phyloP scores from a whole-genome alignment of 2,329 filamentous ascomycete species.

The Arachnomyces sp. region DNA sequence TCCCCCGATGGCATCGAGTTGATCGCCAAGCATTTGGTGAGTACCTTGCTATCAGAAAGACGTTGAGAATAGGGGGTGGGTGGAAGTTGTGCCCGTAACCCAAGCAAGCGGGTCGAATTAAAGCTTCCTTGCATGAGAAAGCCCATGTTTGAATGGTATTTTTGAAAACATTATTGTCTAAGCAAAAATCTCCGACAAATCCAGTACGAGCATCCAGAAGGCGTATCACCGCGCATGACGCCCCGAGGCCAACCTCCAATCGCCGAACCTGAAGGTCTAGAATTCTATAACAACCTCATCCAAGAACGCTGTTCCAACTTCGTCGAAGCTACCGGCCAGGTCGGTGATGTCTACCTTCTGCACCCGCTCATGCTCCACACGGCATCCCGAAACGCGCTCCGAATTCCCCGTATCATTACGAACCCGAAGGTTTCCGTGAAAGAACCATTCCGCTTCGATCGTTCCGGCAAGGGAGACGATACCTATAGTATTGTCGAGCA shows the following conservation, averaged over 20 bases:
- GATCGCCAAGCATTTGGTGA: conserved; percentile 48
- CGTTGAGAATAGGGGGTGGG: too few species aligned
- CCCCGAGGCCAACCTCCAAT: conserved; percentile 39
- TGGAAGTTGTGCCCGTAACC: too few species aligned
- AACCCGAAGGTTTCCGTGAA: conserved; percentile 47
- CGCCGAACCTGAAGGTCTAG: conserved; percentile 9
- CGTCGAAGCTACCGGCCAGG: conserved; percentile 44
- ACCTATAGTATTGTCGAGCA: conserved; percentile 3
- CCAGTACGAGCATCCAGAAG: conserved; percentile 52
- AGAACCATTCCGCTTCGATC: conserved; percentile 30
- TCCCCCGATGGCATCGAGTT: conserved; percentile 51
- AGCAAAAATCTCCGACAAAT: not conserved
- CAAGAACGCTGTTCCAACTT: conserved; percentile 33
- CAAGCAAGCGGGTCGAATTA: not conserved
- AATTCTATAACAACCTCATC: conserved; percentile 35
- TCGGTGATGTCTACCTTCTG: conserved; percentile 47
- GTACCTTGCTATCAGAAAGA: not conserved
- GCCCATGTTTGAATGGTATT: not conserved
- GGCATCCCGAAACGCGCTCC: conserved; percentile 41
- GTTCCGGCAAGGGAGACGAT: not conserved
- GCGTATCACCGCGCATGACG: conserved; percentile 58
- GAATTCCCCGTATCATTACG: conserved; percentile 45
- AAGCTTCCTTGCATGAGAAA: not conserved
- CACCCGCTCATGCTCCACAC: conserved; percentile 51
- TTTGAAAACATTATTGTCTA: too few species aligned